Evolutionary conservation across 2,329 filamentous ascomycete species (phyloP).

Genomic region (Penicillium verrucosum): DNA sequence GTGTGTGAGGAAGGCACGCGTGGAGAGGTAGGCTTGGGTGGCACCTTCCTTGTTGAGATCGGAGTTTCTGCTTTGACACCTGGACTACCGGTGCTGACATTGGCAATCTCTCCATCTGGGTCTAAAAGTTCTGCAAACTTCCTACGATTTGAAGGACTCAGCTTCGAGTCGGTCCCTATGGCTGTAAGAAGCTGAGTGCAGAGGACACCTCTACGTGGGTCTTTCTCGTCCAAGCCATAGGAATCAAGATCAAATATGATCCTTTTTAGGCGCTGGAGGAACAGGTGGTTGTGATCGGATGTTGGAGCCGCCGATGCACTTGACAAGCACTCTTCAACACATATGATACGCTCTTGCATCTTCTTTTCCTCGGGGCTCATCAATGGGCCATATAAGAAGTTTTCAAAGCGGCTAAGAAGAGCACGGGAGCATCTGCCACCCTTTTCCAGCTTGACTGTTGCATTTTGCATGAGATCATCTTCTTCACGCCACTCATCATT

Average conservation of each 20-base stretch:
- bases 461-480: neutral
- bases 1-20: neutral
- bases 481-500: neutral
- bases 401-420: conserved; percentile 1
- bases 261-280: neutral
- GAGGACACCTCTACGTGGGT: neutral
- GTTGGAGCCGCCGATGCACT: neutral
- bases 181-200: neutral
- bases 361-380: conserved; percentile 1
- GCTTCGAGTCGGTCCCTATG: neutral
- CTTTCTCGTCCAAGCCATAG: neutral
- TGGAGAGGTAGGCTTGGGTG: neutral
- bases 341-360: neutral
- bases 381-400: conserved; percentile 3
- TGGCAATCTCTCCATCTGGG: neutral
- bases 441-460: neutral
- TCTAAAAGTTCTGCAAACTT: neutral
- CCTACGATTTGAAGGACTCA: neutral
- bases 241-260: neutral
- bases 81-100: neutral
- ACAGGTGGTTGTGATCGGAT: neutral
- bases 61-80: neutral
- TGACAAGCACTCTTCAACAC: neutral
- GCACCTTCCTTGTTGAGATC: neutral
- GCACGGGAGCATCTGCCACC: neutral